These are phyloP conservation scores for Choanephora cucurbitarum DNA, from an alignment of 371 early-diverging fungal species.

Conservation along the genomic window DNA sequence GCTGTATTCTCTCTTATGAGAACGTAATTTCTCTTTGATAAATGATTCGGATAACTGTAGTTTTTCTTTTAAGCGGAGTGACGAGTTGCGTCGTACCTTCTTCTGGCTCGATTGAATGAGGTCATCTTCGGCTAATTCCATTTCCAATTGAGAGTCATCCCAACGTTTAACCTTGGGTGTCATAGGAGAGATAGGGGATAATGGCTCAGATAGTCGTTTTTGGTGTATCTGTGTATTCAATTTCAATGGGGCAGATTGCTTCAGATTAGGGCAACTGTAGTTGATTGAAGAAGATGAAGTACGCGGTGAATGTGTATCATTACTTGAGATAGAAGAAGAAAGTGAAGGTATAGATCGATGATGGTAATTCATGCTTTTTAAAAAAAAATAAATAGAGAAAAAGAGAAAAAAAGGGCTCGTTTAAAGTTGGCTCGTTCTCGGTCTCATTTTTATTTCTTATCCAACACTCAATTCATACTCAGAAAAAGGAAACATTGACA, in stretches of 20 bases:
- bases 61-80: constrained; percentile 25
- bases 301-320: constrained; percentile 11
- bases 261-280: neutral
- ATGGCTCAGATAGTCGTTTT: constrained; percentile 18
- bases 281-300: constrained; percentile 12
- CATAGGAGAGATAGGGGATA: constrained; percentile 2
- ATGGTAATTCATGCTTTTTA: constrained; percentile 5
- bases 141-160: constrained; percentile 35
- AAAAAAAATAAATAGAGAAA: neutral
- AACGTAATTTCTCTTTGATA: constrained; percentile 20
- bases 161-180: constrained; percentile 14
- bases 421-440: too few species aligned
- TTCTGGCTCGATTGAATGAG: constrained; percentile 16
- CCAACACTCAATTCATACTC: too few species aligned
- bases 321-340: constrained; percentile 18
- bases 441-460: too few species aligned
- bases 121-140: constrained; percentile 36
- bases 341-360: constrained; percentile 19
- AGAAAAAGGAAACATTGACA: too few species aligned
- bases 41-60: constrained; percentile 16
- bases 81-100: constrained; percentile 22
- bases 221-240: neutral
- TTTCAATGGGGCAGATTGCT: neutral
- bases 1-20: constrained; percentile 19
- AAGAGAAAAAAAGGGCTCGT: constrained; percentile 2